Percentiles rank a stretch among this genome's conserved stretches.
Evolutionary conservation across 129 eudicot genomes (phyloP).

Genomic region (Saussurea involucrata): DNA sequence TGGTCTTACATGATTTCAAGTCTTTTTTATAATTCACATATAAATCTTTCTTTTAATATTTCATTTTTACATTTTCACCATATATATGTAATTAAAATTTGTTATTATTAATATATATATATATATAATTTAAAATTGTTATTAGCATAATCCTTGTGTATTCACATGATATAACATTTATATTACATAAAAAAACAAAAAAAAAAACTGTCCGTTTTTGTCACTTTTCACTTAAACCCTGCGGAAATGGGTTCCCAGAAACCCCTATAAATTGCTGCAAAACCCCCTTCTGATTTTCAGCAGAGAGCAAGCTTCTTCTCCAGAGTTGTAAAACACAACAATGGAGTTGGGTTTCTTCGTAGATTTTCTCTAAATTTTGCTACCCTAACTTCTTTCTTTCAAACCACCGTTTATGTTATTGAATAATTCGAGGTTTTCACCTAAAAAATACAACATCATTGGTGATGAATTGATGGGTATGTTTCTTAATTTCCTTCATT

Average conservation of each 20-base stretch:
- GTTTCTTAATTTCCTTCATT: slow-evolving; percentile 4
- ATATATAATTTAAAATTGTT: background rate
- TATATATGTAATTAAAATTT: too few relatives aligned
- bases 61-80: too few relatives aligned
- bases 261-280: slow-evolving; percentile 18
- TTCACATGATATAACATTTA: background rate
- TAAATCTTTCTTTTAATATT: too few relatives aligned
- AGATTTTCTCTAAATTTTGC: background rate
- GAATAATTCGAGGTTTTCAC: background rate
- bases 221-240: slow-evolving; percentile 20
- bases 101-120: too few relatives aligned
- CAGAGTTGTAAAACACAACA: background rate
- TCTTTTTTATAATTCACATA: too few relatives aligned
- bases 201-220: background rate
- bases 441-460: background rate
- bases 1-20: too few relatives aligned
- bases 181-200: background rate
- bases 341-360: background rate
- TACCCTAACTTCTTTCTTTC: background rate
- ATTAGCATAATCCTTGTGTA: background rate
- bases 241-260: slow-evolving; percentile 2
- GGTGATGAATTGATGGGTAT: slow-evolving; percentile 8
- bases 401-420: background rate
- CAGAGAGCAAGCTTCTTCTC: slow-evolving; percentile 5
- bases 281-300: slow-evolving; percentile 10